Conservation (phyloP, 1,139 yeast genomes). For the Zygosaccharomyces sapae region DNA sequence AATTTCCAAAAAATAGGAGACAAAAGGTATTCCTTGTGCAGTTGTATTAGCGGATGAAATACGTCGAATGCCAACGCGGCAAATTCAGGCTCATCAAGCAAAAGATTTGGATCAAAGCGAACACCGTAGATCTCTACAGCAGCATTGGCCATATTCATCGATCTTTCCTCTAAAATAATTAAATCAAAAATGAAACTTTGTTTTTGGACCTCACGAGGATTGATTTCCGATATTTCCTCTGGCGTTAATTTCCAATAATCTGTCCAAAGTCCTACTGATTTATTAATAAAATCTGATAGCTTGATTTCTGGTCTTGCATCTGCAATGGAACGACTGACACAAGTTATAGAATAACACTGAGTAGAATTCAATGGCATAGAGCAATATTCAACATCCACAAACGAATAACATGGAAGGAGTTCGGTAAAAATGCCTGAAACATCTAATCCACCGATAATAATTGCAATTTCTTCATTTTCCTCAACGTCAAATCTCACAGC, state of each 20-base stretch:
- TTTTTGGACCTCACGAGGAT: conserved; percentile 53
- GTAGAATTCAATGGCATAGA: conserved; percentile 9
- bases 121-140: conserved; percentile 57
- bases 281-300: conserved; percentile 36
- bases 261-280: conserved; percentile 58
- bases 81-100: conserved; percentile 51
- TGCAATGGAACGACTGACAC: conserved; percentile 35
- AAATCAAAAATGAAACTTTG: conserved; percentile 79
- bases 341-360: conserved; percentile 27
- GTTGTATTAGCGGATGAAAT: conserved; percentile 55
- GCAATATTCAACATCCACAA: conserved; percentile 21
- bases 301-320: conserved; percentile 29
- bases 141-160: conserved; percentile 62
- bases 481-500: conserved; percentile 43
- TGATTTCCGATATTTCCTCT: conserved; percentile 52
- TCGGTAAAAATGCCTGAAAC: conserved; percentile 46
- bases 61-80: conserved; percentile 58
- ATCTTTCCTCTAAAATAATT: conserved; percentile 70
- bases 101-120: conserved; percentile 42
- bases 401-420: conserved; percentile 39
- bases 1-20: conserved; percentile 52
- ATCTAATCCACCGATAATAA: conserved; percentile 33
- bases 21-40: conserved; percentile 54
- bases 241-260: conserved; percentile 66
- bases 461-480: conserved; percentile 25